Evolutionary conservation across 2,329 filamentous ascomycete species (phyloP).

Genomic region (Ophiocordyceps camponoti-rufipedis): DNA sequence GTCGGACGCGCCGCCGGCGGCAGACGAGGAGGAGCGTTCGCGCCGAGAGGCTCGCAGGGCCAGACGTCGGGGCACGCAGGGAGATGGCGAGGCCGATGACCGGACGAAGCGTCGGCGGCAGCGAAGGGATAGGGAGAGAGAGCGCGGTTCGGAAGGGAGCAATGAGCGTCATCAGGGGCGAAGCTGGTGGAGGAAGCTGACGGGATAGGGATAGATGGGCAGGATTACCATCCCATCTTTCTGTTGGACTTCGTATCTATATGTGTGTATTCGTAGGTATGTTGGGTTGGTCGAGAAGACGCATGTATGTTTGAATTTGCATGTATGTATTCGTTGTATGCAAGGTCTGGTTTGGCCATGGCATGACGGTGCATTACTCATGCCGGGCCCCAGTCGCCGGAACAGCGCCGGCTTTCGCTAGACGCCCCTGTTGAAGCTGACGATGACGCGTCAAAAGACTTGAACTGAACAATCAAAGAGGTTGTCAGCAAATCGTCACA

Average conservation of each 20-base stretch:
- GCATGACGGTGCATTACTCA: too few relatives aligned
- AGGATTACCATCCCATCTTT: neutral
- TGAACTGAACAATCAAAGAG: too few relatives aligned
- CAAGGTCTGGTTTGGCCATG: too few relatives aligned
- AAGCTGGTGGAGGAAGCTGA: constrained; percentile 43
- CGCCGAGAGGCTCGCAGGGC: constrained; percentile 29
- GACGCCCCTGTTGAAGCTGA: too few relatives aligned
- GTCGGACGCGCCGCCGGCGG: constrained; percentile 41
- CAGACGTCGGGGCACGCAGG: constrained; percentile 24
- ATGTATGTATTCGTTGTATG: too few relatives aligned
- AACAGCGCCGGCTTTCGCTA: too few relatives aligned
- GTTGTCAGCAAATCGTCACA: too few relatives aligned
- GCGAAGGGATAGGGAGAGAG: constrained; percentile 21
- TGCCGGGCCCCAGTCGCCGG: too few relatives aligned
- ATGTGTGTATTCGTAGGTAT: too few relatives aligned
- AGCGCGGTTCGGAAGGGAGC: constrained; percentile 21
- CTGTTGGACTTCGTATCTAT: too few relatives aligned
- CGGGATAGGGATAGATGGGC: constrained; percentile 12
- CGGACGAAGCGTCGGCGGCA: constrained; percentile 21
- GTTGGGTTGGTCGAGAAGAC: neutral
- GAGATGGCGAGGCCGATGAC: constrained; percentile 25
- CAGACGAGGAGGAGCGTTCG: constrained; percentile 30
- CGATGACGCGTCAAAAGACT: too few relatives aligned
- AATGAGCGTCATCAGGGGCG: constrained; percentile 26
- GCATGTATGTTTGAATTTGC: neutral